Evolutionary conservation across 192 early-diverging fungal genomes (phyloP), one percentile per base, ranked within the genome.

Genomic region (Phycomyces blakesleeanus): DNA sequence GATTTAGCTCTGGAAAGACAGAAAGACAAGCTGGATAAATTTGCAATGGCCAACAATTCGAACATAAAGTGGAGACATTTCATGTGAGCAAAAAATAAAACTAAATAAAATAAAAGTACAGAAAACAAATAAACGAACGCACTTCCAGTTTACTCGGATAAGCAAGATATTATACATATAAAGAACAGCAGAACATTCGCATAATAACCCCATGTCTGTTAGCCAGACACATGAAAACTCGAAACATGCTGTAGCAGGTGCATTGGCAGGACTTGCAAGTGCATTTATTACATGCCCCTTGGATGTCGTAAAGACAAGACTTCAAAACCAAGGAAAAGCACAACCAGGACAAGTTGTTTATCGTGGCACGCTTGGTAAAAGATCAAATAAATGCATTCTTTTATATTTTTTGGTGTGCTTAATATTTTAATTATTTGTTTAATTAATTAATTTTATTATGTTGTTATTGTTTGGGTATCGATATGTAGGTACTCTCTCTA

Each of bases 241-340:
- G 38, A 90, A 88, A 63, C 87, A 89, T 68, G 86, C 89, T 8
- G 71, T 93, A 59, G 88, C 93, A 25, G 93, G 93, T 49, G 93
- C 91, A 6, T 86, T 83, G 27, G 89, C 90, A 22, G 93, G 92
- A 57, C 78, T 83, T 67, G 90, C 92, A 25, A 85, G 91, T 14
- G 88, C 92, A 6, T 78, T 91, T 18, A 84, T 93, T 18, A 92
- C 90, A 10, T 93, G 92, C 73, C 96, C 96, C 5, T 74, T 98
- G 25, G 96, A 98, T 73, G 92, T 98, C 21, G 89, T 95, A 50
- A 98, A 98, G 64, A 91, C 94, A 22, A 80, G 96, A 39, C 76
- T 96, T 54, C 96, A 98, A 76, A 94, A 98, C 71, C 92, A 95
- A 68, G 79, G 74, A 44, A 60, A 61, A 20, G 38, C 63, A 15